phyloP scores from a whole-genome alignment of 2,329 filamentous ascomycete genomes.

The Fusarium kyushuense region DNA sequence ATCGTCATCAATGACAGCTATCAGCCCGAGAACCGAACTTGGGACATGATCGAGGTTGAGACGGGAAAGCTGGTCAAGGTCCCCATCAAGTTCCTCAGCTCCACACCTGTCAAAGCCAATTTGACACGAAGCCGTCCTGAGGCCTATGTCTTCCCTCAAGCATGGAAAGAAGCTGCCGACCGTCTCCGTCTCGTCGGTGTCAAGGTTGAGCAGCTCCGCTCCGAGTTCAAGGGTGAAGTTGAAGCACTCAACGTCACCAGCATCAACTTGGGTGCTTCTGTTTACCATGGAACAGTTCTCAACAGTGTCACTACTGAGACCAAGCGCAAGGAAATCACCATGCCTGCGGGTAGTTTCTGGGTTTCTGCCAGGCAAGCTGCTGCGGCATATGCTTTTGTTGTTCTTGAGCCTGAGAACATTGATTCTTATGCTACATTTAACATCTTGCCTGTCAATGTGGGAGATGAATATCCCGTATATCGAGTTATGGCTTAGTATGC shows the following conservation, averaged over 20 bases:
- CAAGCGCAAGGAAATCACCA: conserved; percentile 30
- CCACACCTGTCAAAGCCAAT: conserved; percentile 45
- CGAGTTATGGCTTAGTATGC: conserved; percentile 37
- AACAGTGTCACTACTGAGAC: conserved; percentile 42
- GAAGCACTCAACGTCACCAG: conserved; percentile 41
- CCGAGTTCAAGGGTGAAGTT: conserved; percentile 42
- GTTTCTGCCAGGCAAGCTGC: conserved; percentile 47
- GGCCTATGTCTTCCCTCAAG: conserved; percentile 47
- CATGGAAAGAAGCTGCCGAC: conserved; percentile 43
- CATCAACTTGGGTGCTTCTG: conserved; percentile 16
- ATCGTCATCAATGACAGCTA: conserved; percentile 43
- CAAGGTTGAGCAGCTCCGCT: conserved; percentile 37
- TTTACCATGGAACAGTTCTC: conserved; percentile 44
- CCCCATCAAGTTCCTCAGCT: conserved; percentile 43
- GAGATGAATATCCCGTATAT: conserved; percentile 49
- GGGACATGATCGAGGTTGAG: conserved; percentile 45
- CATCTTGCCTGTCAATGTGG: conserved; percentile 39
- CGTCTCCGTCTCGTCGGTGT: conserved; percentile 43
- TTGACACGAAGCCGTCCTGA: conserved; percentile 45
- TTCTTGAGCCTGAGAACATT: conserved; percentile 47
- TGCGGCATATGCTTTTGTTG: conserved; percentile 45
- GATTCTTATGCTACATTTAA: conserved; percentile 47
- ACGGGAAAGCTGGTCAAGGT: conserved; percentile 44
- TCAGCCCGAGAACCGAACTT: conserved; percentile 41
- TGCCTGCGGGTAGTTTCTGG: conserved; percentile 46